Conservation (phyloP, 1,139 yeast genomes). For the Pichia sp. region DNA sequence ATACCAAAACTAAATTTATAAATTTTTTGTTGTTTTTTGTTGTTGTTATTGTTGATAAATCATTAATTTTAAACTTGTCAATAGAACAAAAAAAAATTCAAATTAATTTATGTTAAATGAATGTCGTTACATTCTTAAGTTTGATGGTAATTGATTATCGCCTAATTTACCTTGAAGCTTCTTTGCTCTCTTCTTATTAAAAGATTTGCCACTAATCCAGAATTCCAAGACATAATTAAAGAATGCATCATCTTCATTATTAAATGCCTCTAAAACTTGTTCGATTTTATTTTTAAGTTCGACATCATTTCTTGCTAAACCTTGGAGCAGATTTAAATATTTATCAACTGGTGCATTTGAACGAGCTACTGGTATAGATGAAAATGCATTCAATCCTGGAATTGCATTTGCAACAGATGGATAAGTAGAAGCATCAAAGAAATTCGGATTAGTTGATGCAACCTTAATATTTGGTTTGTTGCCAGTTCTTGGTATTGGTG, state of each 20-base stretch:
- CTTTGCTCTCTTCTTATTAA: conserved; percentile 24
- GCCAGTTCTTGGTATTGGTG: conserved; percentile 11
- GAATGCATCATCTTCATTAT: conserved; percentile 28
- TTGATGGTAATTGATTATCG: conserved; percentile 13
- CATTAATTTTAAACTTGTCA: background rate
- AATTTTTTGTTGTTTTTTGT: too few relatives aligned
- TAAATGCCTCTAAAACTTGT: conserved; percentile 25
- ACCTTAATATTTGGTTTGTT: background rate
- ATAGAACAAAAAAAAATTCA: background rate
- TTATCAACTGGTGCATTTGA: conserved; percentile 24
- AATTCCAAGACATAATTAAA: conserved; percentile 29
- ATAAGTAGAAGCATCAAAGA: conserved; percentile 6
- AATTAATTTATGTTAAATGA: too few relatives aligned
- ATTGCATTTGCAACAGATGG: conserved; percentile 14
- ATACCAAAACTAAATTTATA: too few relatives aligned
- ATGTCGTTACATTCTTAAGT: background rate
- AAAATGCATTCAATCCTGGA: conserved; percentile 17
- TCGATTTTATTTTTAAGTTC: conserved; percentile 26
- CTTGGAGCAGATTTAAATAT: conserved; percentile 23
- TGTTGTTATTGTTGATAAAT: too few relatives aligned
- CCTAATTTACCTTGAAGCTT: conserved; percentile 18
- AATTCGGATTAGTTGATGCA: background rate
- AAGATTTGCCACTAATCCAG: conserved; percentile 29
- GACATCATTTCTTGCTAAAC: conserved; percentile 28
- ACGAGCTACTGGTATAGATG: background rate